Evolutionary conservation across 192 early-diverging fungal genomes (phyloP), one percentile per base, ranked within the genome.

Genomic region (Coemansia asiatica): DNA sequence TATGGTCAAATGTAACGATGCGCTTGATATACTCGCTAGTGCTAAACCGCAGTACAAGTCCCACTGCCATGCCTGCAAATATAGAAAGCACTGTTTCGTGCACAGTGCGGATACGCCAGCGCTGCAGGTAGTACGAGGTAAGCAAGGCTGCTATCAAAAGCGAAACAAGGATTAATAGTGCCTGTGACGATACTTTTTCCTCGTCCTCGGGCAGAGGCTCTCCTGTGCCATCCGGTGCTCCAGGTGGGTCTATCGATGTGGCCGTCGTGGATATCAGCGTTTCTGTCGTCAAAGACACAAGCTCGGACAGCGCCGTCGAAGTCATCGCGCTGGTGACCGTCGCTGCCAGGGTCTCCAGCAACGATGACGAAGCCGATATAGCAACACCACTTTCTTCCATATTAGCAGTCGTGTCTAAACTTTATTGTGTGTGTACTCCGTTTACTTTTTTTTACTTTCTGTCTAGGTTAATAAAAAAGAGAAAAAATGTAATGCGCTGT

Each of bases 71-170:
- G 74, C 94, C 94, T 7, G 95, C 90, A 63, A 95, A 84, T 56
- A 97, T 91, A n/a, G 94, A 95, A 28, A 95, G 88, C 38, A 97
- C 94, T 4, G 94, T 95, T 63, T 98, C 96, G 75, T 98, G 96
- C 68, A 97, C 88, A 18, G 90, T 89, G 33, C 92, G 89, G 63
- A 98, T 95, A 64, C 87, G 82, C 72, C 89, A 87, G 19, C 88
- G 81, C 81, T 96, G 92, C 27, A 98, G 84, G 62, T 90, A 90
- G 83, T 98, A 97, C 56, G 91, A 91, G 0, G 90, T 91, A 69
- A 92, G 87, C 55, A 98, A 85, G 22, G 94, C 92, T 8, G 88
- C 85, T 40, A 94, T 90, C 28, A 97, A 86, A 23, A 97, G 81
- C 40, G 91, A 84, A 16, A 94, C 87, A 23, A 93, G 85, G 38